Conservation (phyloP, 1,284 basidiomycete genomes). For the Gomphus bonarii region DNA sequence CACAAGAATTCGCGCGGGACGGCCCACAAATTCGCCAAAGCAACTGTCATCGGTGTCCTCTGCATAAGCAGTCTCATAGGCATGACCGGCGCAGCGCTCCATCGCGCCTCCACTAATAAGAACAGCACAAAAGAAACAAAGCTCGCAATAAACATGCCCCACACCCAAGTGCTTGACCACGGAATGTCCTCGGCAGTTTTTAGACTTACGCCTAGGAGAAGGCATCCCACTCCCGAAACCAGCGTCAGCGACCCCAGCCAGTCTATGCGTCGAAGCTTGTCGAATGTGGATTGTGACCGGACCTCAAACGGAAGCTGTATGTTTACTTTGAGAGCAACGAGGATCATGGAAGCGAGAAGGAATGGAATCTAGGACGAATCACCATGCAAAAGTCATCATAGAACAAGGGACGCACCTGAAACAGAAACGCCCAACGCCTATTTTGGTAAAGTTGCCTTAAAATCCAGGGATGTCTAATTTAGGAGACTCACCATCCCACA, state of each 20-base stretch:
- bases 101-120: conserved; percentile 61
- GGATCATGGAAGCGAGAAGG: conserved; percentile 52
- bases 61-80: conserved; percentile 68
- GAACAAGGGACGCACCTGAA: conserved; percentile 17
- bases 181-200: conserved; percentile 73
- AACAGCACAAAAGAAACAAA: conserved; percentile 48
- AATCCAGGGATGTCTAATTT: background rate
- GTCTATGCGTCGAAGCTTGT: conserved; percentile 74
- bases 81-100: conserved; percentile 76
- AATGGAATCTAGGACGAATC: conserved; percentile 50
- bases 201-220: conserved; percentile 69
- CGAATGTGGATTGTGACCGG: conserved; percentile 42
- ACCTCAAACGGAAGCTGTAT: conserved; percentile 52
- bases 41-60: conserved; percentile 71
- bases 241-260: conserved; percentile 73
- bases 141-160: conserved; percentile 51
- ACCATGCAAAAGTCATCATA: conserved; percentile 11
- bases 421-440: conserved; percentile 22
- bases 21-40: conserved; percentile 60
- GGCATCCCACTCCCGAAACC: conserved; percentile 60
- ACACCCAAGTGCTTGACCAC: conserved; percentile 65
- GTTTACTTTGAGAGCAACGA: conserved; percentile 69
- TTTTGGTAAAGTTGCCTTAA: conserved; percentile 8
- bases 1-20: background rate
- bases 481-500: conserved; percentile 63